Percentiles rank a stretch among this genome's conserved stretches.
phyloP scores from a whole-genome alignment of 805 yeast genomes.

The Cyberlindnera maritima region DNA sequence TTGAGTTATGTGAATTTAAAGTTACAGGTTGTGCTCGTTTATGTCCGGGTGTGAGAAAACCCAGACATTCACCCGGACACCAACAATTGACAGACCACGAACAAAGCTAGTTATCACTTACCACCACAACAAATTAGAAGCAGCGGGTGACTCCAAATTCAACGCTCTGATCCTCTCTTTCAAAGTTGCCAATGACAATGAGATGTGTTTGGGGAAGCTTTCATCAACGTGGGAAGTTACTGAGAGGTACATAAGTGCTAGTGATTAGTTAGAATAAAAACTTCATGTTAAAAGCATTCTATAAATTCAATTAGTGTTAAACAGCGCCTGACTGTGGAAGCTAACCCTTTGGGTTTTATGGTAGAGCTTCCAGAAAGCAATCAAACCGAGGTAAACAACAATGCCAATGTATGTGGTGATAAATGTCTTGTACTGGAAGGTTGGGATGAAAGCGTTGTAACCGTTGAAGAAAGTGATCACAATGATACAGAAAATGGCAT shows the following conservation, averaged over 20 bases:
- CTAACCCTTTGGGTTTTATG: neutral
- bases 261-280: no score
- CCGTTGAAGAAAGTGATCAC: constrained; percentile 61
- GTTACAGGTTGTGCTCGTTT: no score
- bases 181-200: neutral
- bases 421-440: constrained; percentile 58
- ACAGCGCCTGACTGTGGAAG: neutral
- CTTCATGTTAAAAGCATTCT: no score
- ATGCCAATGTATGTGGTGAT: constrained; percentile 64
- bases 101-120: no score
- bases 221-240: neutral
- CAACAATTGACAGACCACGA: no score
- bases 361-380: neutral
- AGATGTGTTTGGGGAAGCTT: neutral
- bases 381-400: constrained; percentile 21
- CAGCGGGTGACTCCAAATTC: no score
- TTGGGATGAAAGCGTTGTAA: constrained; percentile 64
- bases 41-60: no score
- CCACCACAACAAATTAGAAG: no score
- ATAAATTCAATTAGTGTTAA: no score
- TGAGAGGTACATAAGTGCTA: neutral
- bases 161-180: neutral
- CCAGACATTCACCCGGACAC: no score
- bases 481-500: constrained; percentile 50
- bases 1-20: no score